A percentile compares a stretch with the other conserved stretches of the same genome.
Conservation (phyloP, 331 rosid species). For the Malus hybrid region DNA sequence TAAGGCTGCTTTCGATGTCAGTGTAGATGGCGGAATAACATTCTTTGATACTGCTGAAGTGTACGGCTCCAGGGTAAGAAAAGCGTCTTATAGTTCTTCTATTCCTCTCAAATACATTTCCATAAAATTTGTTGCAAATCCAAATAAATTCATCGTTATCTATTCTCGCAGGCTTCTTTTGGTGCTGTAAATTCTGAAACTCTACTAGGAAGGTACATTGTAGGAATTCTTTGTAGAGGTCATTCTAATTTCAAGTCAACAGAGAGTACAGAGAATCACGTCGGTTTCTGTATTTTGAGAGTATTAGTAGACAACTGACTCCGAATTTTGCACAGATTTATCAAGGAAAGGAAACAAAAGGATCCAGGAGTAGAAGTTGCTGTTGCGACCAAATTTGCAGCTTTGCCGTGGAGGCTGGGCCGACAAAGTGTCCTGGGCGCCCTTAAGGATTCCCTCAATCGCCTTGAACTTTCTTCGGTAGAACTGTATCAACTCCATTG, state of each 20-base stretch:
- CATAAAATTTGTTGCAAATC: not conserved
- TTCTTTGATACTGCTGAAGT: slow-evolving; percentile 97
- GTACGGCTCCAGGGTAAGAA: slow-evolving; percentile 76
- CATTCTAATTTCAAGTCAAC: slow-evolving; percentile 5
- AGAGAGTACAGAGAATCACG: not conserved
- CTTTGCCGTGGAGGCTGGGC: slow-evolving; percentile 92
- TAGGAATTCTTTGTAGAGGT: not conserved
- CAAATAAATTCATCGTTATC: not conserved
- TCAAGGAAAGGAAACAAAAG: slow-evolving; percentile 58
- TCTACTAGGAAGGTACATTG: slow-evolving; percentile 80
- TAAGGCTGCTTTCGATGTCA: slow-evolving; percentile 59
- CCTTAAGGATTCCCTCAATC: slow-evolving; percentile 80
- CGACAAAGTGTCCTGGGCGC: slow-evolving; percentile 75
- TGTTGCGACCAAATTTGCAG: slow-evolving; percentile 92
- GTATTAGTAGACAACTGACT: not conserved
- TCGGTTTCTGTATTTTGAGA: slow-evolving; percentile 3
- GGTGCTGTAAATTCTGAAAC: slow-evolving; percentile 88
- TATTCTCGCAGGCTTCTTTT: slow-evolving; percentile 39
- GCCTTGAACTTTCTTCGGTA: slow-evolving; percentile 70
- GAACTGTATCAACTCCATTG: slow-evolving; percentile 97
- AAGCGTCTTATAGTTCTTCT: not conserved
- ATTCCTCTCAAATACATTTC: no score
- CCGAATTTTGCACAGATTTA: slow-evolving; percentile 35
- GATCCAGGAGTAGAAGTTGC: slow-evolving; percentile 56
- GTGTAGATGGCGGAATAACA: slow-evolving; percentile 66